Percentiles rank a stretch among this genome's conserved stretches.
Conservation (phyloP, 2,329 filamentous ascomycete species). For the Penicillium sp. region DNA sequence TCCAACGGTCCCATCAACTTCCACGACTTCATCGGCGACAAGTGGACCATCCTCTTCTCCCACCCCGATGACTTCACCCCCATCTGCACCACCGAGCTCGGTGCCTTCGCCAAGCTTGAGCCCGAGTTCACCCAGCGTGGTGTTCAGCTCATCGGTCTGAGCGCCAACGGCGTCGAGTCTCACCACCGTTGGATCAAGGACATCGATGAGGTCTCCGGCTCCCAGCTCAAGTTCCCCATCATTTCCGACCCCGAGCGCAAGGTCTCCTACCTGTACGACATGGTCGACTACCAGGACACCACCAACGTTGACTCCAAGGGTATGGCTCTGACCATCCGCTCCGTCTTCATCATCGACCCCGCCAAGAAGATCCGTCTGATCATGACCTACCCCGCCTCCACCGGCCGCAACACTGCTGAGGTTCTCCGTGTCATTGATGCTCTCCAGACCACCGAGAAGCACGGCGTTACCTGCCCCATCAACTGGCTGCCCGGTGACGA, state of each 20-base stretch:
- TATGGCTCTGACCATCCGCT: conserved; percentile 80
- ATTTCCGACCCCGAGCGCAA: conserved; percentile 79
- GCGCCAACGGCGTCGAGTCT: conserved; percentile 78
- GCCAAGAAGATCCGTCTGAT: conserved; percentile 91
- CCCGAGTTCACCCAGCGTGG: conserved; percentile 84
- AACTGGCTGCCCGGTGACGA: conserved; percentile 89
- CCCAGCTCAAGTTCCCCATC: conserved; percentile 72
- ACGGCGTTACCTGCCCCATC: conserved; percentile 84
- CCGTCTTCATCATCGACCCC: conserved; percentile 92
- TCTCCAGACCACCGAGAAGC: conserved; percentile 80
- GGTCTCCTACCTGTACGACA: conserved; percentile 75
- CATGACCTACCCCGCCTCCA: conserved; percentile 88
- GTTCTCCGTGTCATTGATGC: conserved; percentile 77
- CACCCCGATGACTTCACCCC: conserved; percentile 83
- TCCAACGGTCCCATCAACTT: conserved; percentile 68
- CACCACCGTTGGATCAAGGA: conserved; percentile 91
- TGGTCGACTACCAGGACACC: conserved; percentile 79
- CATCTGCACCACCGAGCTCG: conserved; percentile 94
- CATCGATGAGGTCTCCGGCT: conserved; percentile 74
- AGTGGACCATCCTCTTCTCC: conserved; percentile 70
- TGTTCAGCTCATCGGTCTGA: conserved; percentile 87
- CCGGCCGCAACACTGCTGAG: conserved; percentile 79
- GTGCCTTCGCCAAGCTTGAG: conserved; percentile 88
- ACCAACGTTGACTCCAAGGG: conserved; percentile 80
- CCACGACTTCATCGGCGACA: conserved; percentile 70